Percentiles rank a stretch among this genome's conserved stretches.
Evolutionary conservation across 371 early-diverging fungal genomes (phyloP).

Genomic region (Apophysomyces sp.): DNA sequence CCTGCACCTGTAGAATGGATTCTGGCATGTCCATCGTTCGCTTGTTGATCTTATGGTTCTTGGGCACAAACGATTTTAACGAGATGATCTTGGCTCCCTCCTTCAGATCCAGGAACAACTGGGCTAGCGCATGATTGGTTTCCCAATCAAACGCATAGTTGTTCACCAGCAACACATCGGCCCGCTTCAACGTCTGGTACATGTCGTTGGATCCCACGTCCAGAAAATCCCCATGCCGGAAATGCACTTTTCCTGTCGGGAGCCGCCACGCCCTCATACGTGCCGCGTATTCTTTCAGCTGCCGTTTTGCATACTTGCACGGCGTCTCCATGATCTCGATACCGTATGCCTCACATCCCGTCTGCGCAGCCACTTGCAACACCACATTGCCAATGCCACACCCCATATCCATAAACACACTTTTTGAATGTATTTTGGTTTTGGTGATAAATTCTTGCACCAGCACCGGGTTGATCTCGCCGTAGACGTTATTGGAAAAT

Average conservation of each 20-base stretch:
- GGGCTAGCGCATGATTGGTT: conserved; percentile 81
- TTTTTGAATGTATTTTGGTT: conserved; percentile 62
- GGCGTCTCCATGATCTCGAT: conserved; percentile 94
- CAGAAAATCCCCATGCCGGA: conserved; percentile 78
- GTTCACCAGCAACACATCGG: conserved; percentile 92
- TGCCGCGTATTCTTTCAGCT: conserved; percentile 80
- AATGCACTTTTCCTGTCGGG: conserved; percentile 61
- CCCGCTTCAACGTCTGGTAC: conserved; percentile 67
- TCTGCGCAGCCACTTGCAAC: conserved; percentile 90
- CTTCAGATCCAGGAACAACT: conserved; percentile 87
- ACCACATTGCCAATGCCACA: conserved; percentile 97
- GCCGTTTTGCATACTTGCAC: conserved; percentile 74
- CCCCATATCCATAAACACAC: conserved; percentile 91
- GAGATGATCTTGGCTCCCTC: conserved; percentile 88
- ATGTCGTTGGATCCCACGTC: conserved; percentile 57
- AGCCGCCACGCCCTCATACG: conserved; percentile 78
- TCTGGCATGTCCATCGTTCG: conserved; percentile 82
- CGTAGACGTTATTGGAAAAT: conserved; percentile 95
- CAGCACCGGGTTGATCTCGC: conserved; percentile 87
- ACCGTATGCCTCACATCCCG: conserved; percentile 83
- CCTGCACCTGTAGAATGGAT: conserved; percentile 76
- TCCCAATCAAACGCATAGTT: conserved; percentile 90
- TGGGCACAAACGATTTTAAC: conserved; percentile 78
- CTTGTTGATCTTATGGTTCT: conserved; percentile 75
- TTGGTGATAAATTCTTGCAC: conserved; percentile 81